Evolutionary conservation across 768 basidiomycete species (phyloP).

Genomic region (Tricholoma terreum): DNA sequence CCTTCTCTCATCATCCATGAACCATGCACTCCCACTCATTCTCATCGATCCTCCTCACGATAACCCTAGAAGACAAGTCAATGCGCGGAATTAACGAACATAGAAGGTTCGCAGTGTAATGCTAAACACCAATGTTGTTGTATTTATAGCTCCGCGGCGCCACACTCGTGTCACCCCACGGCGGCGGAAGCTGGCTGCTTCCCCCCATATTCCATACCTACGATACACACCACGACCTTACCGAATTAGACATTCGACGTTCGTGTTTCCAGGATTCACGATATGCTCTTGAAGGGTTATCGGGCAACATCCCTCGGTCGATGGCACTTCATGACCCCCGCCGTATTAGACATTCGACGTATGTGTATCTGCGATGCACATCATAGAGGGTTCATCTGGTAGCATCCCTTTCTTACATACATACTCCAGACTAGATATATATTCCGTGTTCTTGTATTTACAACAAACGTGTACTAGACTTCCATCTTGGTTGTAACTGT

Average conservation of each 20-base stretch:
- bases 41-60: neutral
- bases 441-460: too few relatives aligned
- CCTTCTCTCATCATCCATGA: neutral
- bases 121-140: conserved; percentile 10
- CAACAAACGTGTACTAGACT: too few relatives aligned
- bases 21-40: neutral
- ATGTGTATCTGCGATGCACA: neutral
- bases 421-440: too few relatives aligned
- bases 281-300: neutral
- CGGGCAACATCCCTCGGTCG: neutral
- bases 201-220: neutral
- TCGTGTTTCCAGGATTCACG: neutral
- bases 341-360: conserved; percentile 7
- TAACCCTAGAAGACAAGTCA: conserved; percentile 9
- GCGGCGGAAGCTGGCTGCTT: conserved; percentile 9
- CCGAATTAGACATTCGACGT: conserved; percentile 5
- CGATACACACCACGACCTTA: neutral
- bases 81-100: conserved; percentile 11
- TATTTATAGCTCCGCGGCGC: conserved; percentile 9
- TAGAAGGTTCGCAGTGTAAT: conserved; percentile 16
- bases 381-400: neutral
- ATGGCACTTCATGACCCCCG: conserved; percentile 1
- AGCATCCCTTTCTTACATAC: too few relatives aligned
- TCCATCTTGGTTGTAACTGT: conserved; percentile 44
- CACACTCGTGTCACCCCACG: neutral